A percentile compares a stretch with the other conserved stretches of the same genome.
Conservation (phyloP, 1,139 yeast species). For the Blastobotrys persicus region DNA sequence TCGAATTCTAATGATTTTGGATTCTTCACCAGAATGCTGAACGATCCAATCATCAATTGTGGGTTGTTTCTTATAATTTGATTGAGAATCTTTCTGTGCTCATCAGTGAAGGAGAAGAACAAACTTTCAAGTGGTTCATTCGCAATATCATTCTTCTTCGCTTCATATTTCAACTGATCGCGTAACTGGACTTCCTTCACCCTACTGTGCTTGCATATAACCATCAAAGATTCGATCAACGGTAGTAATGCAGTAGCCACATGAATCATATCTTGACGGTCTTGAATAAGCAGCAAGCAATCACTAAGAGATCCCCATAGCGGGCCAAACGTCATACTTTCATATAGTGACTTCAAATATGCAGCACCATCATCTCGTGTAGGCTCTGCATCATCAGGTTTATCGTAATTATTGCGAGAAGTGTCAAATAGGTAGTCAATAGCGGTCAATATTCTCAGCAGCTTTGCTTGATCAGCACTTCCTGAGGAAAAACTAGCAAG, state of each 20-base stretch:
- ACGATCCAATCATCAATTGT: constrained; percentile 94
- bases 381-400: constrained; percentile 10
- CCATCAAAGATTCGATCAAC: constrained; percentile 88
- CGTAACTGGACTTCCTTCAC: constrained; percentile 49
- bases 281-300: constrained; percentile 53
- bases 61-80: constrained; percentile 92
- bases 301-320: constrained; percentile 88
- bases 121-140: constrained; percentile 75
- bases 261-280: constrained; percentile 49
- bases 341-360: constrained; percentile 46
- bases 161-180: constrained; percentile 52
- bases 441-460: constrained; percentile 81
- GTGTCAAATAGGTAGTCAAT: constrained; percentile 75
- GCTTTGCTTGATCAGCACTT: constrained; percentile 83
- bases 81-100: constrained; percentile 83
- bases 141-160: constrained; percentile 60
- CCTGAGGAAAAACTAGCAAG: constrained; percentile 73
- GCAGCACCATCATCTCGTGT: constrained; percentile 47
- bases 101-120: constrained; percentile 85
- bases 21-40: constrained; percentile 82
- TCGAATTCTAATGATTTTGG: constrained; percentile 93
- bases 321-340: constrained; percentile 66
- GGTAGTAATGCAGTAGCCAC: constrained; percentile 84
- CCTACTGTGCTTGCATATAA: constrained; percentile 85
- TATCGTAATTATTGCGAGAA: constrained; percentile 22